Base-by-base conservation (phyloP, 768 basidiomycete species). In the Phylloporus arenicola region DNA sequence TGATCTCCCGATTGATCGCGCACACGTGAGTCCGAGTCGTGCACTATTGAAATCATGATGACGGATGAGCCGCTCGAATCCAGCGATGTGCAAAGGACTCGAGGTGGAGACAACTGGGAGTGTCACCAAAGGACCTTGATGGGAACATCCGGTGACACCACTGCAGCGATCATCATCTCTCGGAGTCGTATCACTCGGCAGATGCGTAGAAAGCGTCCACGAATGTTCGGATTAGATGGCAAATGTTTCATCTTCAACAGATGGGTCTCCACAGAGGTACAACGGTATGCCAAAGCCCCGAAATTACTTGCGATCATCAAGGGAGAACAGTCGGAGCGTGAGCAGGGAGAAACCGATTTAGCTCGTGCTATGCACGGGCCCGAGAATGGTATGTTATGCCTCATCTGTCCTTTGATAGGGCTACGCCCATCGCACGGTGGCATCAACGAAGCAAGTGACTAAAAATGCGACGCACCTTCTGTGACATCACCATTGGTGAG, bases 221-320 rank as follows among this genome's bases (percentile, higher is more conserved):
- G 7, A 43, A 29, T 6, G n/a, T 17, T 11, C 8, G 8, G 8
- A 17, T 14, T 29, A 34, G 30, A 45, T 25, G 19, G 22, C n/a
- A 17, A 47, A 17, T 24, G 35, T 43, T 46, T 34, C 45, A 14
- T 29, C 48, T 6, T 25, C 24, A n/a, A 38, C 33, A 16, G 24
- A 38, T 17, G 40, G 25, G 27, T 31, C 27, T 35, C 22, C 33
- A 27, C 16, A 10, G 31, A 12, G 16, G 12, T 39, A 39, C 40
- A 31, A 44, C 29, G 19, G 44, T 30, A 33, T 37, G 39, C 9
- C 38, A 30, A 34, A 35, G 22, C 30, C 13, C 25, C 20, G 2
- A 45, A 13, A 9, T 31, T 35, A 8, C 19, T 44, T 52, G 53
- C 53, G 58, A 50, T 53, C 58, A 58, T 58, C 25, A 61, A 48